phyloP scores from a whole-genome alignment of 2,329 filamentous ascomycete genomes.

The Didymella keratinophila region DNA sequence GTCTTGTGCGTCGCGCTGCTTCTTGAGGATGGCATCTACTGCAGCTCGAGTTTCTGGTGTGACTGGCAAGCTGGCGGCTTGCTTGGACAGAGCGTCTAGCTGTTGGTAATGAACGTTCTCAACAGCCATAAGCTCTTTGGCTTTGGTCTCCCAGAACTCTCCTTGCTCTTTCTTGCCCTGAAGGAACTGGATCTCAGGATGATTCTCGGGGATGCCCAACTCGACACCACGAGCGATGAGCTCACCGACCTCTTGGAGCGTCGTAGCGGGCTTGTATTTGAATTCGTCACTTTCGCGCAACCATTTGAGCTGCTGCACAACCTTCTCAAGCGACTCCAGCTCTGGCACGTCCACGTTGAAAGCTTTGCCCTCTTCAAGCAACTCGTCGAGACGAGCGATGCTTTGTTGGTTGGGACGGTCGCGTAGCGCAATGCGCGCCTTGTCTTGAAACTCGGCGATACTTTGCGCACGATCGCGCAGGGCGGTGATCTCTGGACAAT shows the following conservation, averaged over 20 bases:
- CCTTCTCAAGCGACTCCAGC: constrained; percentile 79
- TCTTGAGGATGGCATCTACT: constrained; percentile 92
- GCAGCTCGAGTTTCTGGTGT: constrained; percentile 78
- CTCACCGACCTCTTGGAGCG: constrained; percentile 78
- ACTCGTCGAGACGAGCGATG: constrained; percentile 81
- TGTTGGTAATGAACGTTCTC: constrained; percentile 94
- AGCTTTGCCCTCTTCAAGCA: constrained; percentile 86
- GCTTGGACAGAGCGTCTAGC: constrained; percentile 86
- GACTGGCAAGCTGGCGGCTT: constrained; percentile 82
- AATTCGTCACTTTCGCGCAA: constrained; percentile 75
- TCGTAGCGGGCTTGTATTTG: constrained; percentile 68
- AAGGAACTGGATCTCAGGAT: constrained; percentile 79
- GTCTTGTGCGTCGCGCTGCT: constrained; percentile 92
- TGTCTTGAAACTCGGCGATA: constrained; percentile 83
- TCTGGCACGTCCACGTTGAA: constrained; percentile 94
- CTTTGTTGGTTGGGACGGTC: constrained; percentile 59
- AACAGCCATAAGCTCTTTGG: constrained; percentile 88
- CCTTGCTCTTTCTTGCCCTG: constrained; percentile 79
- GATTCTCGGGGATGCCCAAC: constrained; percentile 78
- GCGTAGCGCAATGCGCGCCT: constrained; percentile 74
- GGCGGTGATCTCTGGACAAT: constrained; percentile 87
- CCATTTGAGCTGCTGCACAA: constrained; percentile 89
- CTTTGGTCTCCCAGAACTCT: constrained; percentile 90
- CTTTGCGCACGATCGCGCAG: constrained; percentile 84
- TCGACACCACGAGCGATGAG: constrained; percentile 80